Base-by-base conservation (phyloP, 352 stramenopile genomes). In the Phytopythium boreale region DNA sequence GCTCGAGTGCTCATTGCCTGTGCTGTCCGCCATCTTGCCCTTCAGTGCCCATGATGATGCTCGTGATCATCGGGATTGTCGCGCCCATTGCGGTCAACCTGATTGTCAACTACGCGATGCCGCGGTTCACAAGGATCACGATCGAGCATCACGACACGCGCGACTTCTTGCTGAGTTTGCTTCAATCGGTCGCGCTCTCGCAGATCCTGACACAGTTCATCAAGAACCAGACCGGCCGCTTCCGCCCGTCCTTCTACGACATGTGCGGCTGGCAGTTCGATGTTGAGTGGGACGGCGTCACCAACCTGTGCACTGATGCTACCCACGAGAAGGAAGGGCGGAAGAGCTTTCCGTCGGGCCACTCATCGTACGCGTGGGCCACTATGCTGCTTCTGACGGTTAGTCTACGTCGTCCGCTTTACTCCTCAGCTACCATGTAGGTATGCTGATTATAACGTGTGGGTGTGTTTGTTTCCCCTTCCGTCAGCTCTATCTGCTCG, bases 261-360 rank as follows among this genome's bases (percentile, higher is more conserved):
- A 94, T 94, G 84, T 94, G 86, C 65, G 75, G 77, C 46, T 94
- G 86, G 86, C 61, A 92, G 50, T 76, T 79, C 62, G 70, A 79
- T 53, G 66, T 82, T 6, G 71, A 88, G 12, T 95, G 86, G 86
- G 84, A 95, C 53, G 84, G 86, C 62, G 70, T 84, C 27, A 73
- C 76, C n/a, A 92, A 95, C 56, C 68, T 93, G 58, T 95, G 86
- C 64, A 82, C 74, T 19, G 68, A 82, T 56, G 15, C 61, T n/a
- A 72, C 69, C 34, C 72, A 76, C 20, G 86, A 95, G 64, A 85
- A 88, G 52, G 84, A 95, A 61, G 84, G 62, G 0, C 73, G 86
- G 9, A 90, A 91, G 63, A 93, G 84, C 62, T 95, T 95, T 61
- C 86, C 86, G 22, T 95, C 86, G 4, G 86, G 86, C 15, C 86